Percentiles rank a stretch among this genome's conserved stretches.
Evolutionary conservation across 768 basidiomycete genomes (phyloP).

Genomic region (Mycena amicta): DNA sequence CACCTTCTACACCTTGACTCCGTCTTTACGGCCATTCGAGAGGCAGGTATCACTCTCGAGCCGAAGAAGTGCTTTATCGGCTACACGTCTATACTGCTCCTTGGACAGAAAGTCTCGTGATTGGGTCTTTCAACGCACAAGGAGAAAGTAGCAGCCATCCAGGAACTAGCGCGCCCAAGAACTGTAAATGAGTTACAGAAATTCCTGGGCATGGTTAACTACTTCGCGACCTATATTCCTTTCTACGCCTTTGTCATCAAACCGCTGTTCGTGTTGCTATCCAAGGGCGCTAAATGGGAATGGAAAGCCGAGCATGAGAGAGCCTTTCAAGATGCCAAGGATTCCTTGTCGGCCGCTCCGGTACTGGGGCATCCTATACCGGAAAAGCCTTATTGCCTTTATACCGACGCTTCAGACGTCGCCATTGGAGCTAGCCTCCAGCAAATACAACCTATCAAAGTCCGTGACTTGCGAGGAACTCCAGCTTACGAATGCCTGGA

Average conservation of each 20-base stretch:
- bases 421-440: too few relatives aligned
- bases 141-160: too few relatives aligned
- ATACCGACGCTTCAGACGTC: too few relatives aligned
- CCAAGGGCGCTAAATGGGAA: constrained; percentile 25
- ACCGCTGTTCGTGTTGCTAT: constrained; percentile 27
- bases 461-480: constrained; percentile 14
- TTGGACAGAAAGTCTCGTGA: too few relatives aligned
- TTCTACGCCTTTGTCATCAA: constrained; percentile 27
- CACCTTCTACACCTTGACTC: constrained; percentile 23
- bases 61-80: too few relatives aligned
- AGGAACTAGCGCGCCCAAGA: constrained; percentile 27
- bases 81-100: too few relatives aligned
- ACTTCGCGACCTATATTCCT: constrained; percentile 31
- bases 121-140: too few relatives aligned
- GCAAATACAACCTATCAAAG: constrained; percentile 3
- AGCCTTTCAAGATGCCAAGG: constrained; percentile 25
- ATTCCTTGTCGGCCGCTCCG: constrained; percentile 24
- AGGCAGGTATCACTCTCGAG: too few relatives aligned
- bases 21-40: constrained; percentile 22
- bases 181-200: constrained; percentile 26
- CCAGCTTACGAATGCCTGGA: not conserved
- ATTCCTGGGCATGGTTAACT: constrained; percentile 31
- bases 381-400: constrained; percentile 21
- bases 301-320: constrained; percentile 24
- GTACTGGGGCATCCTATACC: constrained; percentile 22